phyloP scores from a whole-genome alignment of 352 stramenopile genomes.

The Globisporangium mamillatum region DNA sequence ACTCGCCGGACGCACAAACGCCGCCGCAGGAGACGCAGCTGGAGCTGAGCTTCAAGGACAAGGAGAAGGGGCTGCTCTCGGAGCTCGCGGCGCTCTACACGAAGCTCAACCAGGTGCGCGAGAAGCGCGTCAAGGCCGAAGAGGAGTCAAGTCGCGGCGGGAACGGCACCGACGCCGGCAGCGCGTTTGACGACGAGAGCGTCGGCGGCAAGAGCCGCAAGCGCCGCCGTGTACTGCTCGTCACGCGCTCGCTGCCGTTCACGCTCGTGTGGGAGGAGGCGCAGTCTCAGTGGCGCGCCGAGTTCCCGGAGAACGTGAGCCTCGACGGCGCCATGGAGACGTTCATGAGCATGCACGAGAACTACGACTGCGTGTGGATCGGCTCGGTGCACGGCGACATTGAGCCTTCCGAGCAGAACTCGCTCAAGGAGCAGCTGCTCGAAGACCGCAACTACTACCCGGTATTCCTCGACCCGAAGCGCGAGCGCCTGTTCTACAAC shows the following conservation, averaged over 20 bases:
- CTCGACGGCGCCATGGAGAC: slow-evolving; percentile 77
- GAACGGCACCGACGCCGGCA: slow-evolving; percentile 23
- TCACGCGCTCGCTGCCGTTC: slow-evolving; percentile 77
- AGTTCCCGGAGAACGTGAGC: slow-evolving; percentile 71
- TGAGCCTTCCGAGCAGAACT: slow-evolving; percentile 77
- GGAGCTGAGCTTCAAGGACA: slow-evolving; percentile 53
- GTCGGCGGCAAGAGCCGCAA: slow-evolving; percentile 27
- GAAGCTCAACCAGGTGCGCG: slow-evolving; percentile 80
- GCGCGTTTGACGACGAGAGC: slow-evolving; percentile 25
- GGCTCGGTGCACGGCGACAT: slow-evolving; percentile 79
- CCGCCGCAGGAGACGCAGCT: background rate
- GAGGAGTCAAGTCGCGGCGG: slow-evolving; percentile 32
- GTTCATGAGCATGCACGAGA: slow-evolving; percentile 73
- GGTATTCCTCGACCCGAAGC: slow-evolving; percentile 86
- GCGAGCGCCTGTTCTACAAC: slow-evolving; percentile 87
- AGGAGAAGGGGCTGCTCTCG: slow-evolving; percentile 57
- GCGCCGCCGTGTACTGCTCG: slow-evolving; percentile 61
- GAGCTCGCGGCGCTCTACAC: slow-evolving; percentile 77
- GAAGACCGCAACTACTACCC: slow-evolving; percentile 89
- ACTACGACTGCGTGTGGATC: slow-evolving; percentile 84
- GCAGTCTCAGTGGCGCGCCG: slow-evolving; percentile 78
- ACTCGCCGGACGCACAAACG: background rate
- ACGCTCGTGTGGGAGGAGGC: slow-evolving; percentile 75
- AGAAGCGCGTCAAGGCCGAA: slow-evolving; percentile 73
- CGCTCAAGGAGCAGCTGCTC: slow-evolving; percentile 82